Conservation (phyloP, 2,329 filamentous ascomycete species). For the Fusarium sp. region DNA sequence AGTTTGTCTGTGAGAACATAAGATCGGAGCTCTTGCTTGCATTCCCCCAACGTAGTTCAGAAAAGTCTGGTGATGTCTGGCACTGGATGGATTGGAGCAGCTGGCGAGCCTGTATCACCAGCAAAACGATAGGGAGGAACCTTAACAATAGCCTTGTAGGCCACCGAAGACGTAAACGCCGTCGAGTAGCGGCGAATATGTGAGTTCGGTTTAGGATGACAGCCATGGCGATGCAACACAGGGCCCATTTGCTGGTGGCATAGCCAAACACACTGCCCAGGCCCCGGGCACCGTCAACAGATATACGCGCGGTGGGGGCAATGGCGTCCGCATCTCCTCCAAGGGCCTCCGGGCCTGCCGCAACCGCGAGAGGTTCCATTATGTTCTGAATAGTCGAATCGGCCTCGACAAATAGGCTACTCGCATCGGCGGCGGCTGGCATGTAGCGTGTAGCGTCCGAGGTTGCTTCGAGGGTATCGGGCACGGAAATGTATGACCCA, state of each 20-base stretch:
- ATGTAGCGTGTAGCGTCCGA: constrained; percentile 59
- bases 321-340: constrained; percentile 32
- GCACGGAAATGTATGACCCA: constrained; percentile 73
- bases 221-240: constrained; percentile 89
- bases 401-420: constrained; percentile 41
- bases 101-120: constrained; percentile 77
- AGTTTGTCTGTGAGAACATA: constrained; percentile 79
- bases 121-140: constrained; percentile 78
- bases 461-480: constrained; percentile 69
- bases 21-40: constrained; percentile 75
- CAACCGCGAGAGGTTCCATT: constrained; percentile 47
- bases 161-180: constrained; percentile 84
- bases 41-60: constrained; percentile 79
- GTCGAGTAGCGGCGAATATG: constrained; percentile 91
- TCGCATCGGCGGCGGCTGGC: constrained; percentile 39
- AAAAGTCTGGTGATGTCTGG: constrained; percentile 85
- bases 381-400: constrained; percentile 49
- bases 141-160: constrained; percentile 80
- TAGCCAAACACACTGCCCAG: constrained; percentile 92
- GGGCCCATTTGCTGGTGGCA: constrained; percentile 91
- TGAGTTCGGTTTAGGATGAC: constrained; percentile 92
- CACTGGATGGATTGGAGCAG: constrained; percentile 91
- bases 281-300: constrained; percentile 75
- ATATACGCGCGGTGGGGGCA: constrained; percentile 62
- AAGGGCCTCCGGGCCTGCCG: constrained; percentile 25